Percentiles rank a stretch among this genome's conserved stretches.
These are phyloP conservation scores for Coniochaeta hoffmannii DNA, from an alignment of 2,329 filamentous ascomycete species.

Conservation along the genomic window DNA sequence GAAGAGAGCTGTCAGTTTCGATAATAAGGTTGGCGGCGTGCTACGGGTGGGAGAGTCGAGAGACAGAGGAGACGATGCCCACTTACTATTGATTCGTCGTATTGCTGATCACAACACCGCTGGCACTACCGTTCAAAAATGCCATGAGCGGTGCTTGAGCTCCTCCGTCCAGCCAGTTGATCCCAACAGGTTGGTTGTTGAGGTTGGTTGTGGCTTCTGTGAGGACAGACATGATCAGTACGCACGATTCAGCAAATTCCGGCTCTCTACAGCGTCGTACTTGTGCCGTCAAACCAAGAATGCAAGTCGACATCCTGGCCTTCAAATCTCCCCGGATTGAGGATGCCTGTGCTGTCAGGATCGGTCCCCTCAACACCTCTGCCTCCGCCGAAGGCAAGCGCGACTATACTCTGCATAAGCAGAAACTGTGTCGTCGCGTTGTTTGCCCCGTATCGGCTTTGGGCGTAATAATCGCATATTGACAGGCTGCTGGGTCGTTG, in stretches of 20 bases:
- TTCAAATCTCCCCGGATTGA: constrained; percentile 18
- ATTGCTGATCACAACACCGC: constrained; percentile 12
- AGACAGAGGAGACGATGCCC: not conserved
- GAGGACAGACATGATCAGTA: not conserved
- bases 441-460: constrained; percentile 15
- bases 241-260: not conserved
- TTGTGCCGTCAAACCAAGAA: constrained; percentile 23
- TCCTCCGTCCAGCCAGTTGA: constrained; percentile 24
- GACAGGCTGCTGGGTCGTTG: constrained; percentile 19
- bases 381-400: constrained; percentile 21
- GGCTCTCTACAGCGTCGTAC: not conserved
- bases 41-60: not conserved
- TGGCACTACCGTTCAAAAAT: constrained; percentile 17
- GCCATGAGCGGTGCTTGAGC: constrained; percentile 15
- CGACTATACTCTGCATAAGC: constrained; percentile 21
- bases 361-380: constrained; percentile 9
- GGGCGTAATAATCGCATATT: constrained; percentile 24
- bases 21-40: not conserved
- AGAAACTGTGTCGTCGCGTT: constrained; percentile 17
- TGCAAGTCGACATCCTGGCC: constrained; percentile 15
- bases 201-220: constrained; percentile 17
- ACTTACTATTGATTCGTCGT: constrained; percentile 22
- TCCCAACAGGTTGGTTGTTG: constrained; percentile 16
- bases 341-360: constrained; percentile 18
- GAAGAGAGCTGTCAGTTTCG: not conserved